Base-by-base conservation (phyloP, 2,329 filamentous ascomycete genomes). In the Whalleya microplaca region DNA sequence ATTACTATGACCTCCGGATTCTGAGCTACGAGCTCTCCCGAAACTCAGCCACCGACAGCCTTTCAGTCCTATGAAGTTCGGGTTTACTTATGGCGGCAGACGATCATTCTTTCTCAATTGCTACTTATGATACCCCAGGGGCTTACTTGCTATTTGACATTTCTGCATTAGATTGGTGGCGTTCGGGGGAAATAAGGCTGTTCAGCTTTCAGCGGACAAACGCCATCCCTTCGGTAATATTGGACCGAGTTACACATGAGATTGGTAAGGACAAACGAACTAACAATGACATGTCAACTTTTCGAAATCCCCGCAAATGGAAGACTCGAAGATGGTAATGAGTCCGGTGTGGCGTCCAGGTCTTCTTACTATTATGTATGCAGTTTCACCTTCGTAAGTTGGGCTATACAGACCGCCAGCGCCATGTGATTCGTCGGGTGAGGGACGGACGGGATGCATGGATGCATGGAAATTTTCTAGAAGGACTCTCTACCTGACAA, bases 1-100 rank as follows among this genome's bases (percentile, higher is more conserved):
- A 90, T 69, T 93, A 88, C 69, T 80, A 81, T 55, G 85, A 92
- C 71, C 85, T 90, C 65, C 82, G 83, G 1, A 81, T 93, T 23
- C 68, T 91, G 62, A 87, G 82, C 56, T 93, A 92, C 73, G 86
- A 91, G 70, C 72, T 92, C 51, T 77, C 73, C 44, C 75, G 81
- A 21, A 72, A 76, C 44, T 70, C 71, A 41, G 55, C 63, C 70
- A 68, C 61, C 16, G 64, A 69, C 48, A 63, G 57, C 29, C 63
- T 75, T 21, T 63, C 48, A 3, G 48, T 72, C 21, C 18, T 64
- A 21, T 69, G 53, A 66, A 45, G 50, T 23, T 12, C 14, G 2
- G 8, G 32, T 45, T 47, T 47, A 27, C 23, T 37, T 37, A 37
- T 37, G 32, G 10, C 14, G 32, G 32, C 10, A 12, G 32, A 37